Conservation (phyloP, 176 grass and related monocot genomes). For the Aegilops bicornis region DNA sequence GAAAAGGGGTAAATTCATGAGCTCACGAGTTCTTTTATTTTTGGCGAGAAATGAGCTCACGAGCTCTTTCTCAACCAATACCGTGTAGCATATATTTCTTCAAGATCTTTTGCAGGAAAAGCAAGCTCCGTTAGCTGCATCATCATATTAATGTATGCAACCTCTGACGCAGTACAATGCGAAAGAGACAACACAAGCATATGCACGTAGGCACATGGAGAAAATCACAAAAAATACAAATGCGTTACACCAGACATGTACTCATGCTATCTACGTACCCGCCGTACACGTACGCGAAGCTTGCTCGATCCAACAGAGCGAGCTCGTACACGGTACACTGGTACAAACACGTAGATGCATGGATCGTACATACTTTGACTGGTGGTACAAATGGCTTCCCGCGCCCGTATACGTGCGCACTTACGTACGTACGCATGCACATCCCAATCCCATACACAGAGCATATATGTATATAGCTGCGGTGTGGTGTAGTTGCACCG, state of each 20-base stretch:
- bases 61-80: not conserved
- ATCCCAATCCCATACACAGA: no score
- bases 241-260: conserved; percentile 19
- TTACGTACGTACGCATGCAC: not conserved
- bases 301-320: conserved; percentile 13
- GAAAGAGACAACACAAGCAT: conserved; percentile 9
- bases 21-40: not conserved
- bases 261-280: not conserved
- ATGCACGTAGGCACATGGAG: not conserved
- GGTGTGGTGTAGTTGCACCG: not conserved
- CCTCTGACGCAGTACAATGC: conserved; percentile 18
- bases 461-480: not conserved
- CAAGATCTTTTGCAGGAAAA: conserved; percentile 9
- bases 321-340: not conserved
- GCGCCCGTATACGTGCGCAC: not conserved
- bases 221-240: conserved; percentile 32
- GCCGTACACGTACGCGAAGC: not conserved
- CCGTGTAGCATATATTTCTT: not conserved
- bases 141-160: not conserved
- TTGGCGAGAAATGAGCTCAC: not conserved
- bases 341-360: not conserved
- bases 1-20: not conserved
- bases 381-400: conserved; percentile 2
- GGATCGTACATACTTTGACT: conserved; percentile 14
- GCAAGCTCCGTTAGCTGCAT: conserved; percentile 4